A percentile compares a stretch with the other conserved stretches of the same genome.
Evolutionary conservation across 2,329 filamentous ascomycete species (phyloP).

Genomic region (Nemania serpens): DNA sequence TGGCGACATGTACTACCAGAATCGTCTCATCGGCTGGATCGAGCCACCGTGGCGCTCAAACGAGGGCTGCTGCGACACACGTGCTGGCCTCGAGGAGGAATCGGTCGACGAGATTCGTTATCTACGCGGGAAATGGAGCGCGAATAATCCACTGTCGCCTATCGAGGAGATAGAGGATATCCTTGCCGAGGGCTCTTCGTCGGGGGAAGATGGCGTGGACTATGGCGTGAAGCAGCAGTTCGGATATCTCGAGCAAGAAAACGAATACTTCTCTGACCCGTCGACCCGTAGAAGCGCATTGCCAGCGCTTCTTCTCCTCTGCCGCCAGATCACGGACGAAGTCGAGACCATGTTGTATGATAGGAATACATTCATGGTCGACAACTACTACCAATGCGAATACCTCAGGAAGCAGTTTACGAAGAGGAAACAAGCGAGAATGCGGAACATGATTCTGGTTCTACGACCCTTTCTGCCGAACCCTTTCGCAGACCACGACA

Average conservation of each 20-base stretch:
- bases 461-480: conserved; percentile 3
- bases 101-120: neutral
- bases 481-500: conserved; percentile 1
- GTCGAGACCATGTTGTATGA: conserved; percentile 17
- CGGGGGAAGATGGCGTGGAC: neutral
- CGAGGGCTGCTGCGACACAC: neutral
- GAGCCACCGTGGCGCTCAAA: conserved; percentile 10
- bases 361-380: conserved; percentile 9
- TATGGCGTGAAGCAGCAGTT: neutral
- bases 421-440: conserved; percentile 4
- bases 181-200: neutral
- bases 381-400: conserved; percentile 2
- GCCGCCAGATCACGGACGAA: conserved; percentile 18
- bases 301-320: conserved; percentile 16
- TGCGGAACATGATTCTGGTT: conserved; percentile 12
- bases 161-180: neutral
- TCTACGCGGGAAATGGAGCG: too few relatives aligned
- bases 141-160: too few relatives aligned
- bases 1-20: conserved; percentile 19
- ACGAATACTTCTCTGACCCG: neutral
- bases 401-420: conserved; percentile 7
- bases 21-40: conserved; percentile 10
- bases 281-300: conserved; percentile 4
- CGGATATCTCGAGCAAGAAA: neutral
- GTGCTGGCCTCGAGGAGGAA: neutral